phyloP scores from a whole-genome alignment of 1,139 yeast species.

The Scheffersomyces lignicola region DNA sequence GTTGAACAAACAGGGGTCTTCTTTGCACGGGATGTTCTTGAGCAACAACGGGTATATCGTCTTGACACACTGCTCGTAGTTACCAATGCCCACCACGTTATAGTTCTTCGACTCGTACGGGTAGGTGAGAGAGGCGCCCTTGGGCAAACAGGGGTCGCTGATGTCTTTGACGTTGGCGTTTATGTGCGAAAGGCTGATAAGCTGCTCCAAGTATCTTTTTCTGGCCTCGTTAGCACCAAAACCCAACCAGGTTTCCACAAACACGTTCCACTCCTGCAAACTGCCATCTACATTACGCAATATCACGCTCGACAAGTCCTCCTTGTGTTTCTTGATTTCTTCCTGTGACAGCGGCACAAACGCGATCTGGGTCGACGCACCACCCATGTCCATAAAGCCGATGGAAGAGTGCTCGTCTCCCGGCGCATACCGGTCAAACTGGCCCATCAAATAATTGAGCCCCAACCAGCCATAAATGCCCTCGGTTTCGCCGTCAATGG shows the following conservation, averaged over 20 bases:
- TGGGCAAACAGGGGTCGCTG: constrained; percentile 72
- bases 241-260: constrained; percentile 82
- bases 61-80: constrained; percentile 64
- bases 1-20: constrained; percentile 73
- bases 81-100: constrained; percentile 61
- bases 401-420: constrained; percentile 48
- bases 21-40: constrained; percentile 72
- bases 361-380: constrained; percentile 81
- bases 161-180: constrained; percentile 28
- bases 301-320: constrained; percentile 60
- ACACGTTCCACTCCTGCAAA: constrained; percentile 65
- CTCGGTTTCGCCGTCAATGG: constrained; percentile 79
- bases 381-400: constrained; percentile 92
- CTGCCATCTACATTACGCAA: constrained; percentile 62
- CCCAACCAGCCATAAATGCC: constrained; percentile 84
- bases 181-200: constrained; percentile 33
- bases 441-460: constrained; percentile 63
- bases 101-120: constrained; percentile 45
- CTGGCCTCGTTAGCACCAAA: constrained; percentile 85
- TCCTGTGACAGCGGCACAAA: constrained; percentile 62
- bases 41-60: constrained; percentile 69
- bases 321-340: constrained; percentile 56
- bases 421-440: constrained; percentile 46
- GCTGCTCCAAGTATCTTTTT: constrained; percentile 57
- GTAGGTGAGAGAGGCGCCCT: constrained; percentile 48